Percentiles rank a stretch among this genome's conserved stretches.
phyloP scores from a whole-genome alignment of 306 rosid species.

The Alnus glutinosa region DNA sequence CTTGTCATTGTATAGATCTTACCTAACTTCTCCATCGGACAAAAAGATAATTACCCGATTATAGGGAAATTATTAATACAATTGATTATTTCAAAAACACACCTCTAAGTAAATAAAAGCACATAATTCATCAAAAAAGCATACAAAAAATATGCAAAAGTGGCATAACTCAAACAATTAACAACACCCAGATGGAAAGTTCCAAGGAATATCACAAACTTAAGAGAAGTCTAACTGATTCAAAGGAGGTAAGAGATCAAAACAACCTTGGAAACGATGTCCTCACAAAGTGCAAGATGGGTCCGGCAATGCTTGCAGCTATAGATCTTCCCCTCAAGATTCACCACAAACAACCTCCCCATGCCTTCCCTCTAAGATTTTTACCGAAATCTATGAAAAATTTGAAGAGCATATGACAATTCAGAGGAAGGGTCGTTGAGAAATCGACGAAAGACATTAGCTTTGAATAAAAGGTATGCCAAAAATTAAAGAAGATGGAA shows the following conservation, averaged over 20 bases:
- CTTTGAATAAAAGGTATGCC: constrained; percentile 20
- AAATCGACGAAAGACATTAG: constrained; percentile 26
- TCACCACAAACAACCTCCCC: constrained; percentile 80
- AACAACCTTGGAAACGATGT: constrained; percentile 69
- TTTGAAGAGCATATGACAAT: constrained; percentile 17
- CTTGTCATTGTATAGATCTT: neutral
- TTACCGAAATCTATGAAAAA: constrained; percentile 11
- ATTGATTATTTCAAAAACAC: constrained; percentile 10
- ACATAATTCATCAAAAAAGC: constrained; percentile 27
- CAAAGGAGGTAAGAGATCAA: constrained; percentile 20
- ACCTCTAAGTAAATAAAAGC: neutral
- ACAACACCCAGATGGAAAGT: constrained; percentile 18
- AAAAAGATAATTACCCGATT: neutral
- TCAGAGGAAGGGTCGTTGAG: constrained; percentile 24
- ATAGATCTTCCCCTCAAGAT: constrained; percentile 75
- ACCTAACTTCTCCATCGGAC: neutral
- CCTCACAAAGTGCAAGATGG: constrained; percentile 69
- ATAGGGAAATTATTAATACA: neutral
- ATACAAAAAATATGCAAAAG: constrained; percentile 1
- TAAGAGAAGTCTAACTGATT: constrained; percentile 12
- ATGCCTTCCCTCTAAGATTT: constrained; percentile 33
- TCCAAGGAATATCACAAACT: neutral
- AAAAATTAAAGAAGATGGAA: constrained; percentile 31
- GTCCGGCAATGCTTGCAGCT: constrained; percentile 82
- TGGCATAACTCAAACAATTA: neutral